Conservation (phyloP, 495 filamentous ascomycete species). For the Cenococcum geophilum region DNA sequence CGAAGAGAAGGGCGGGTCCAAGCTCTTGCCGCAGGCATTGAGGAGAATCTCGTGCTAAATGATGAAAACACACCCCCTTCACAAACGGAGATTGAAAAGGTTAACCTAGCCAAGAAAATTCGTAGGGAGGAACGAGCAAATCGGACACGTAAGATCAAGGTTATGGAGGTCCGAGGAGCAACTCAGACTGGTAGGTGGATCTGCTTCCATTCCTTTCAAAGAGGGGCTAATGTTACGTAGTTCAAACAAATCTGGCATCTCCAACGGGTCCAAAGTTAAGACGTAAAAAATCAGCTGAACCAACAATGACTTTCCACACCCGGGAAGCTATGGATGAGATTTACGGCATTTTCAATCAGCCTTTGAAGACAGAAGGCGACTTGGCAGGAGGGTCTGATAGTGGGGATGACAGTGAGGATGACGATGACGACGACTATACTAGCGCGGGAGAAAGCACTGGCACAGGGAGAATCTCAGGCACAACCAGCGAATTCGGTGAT, state of each 20-base stretch:
- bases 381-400: constrained; percentile 36
- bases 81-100: constrained; percentile 29
- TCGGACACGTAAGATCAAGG: constrained; percentile 59
- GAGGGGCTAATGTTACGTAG: constrained; percentile 41
- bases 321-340: constrained; percentile 94
- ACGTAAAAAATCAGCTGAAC: constrained; percentile 67
- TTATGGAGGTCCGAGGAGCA: constrained; percentile 60
- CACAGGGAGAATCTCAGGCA: constrained; percentile 59
- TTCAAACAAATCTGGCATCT: constrained; percentile 88
- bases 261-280: constrained; percentile 71
- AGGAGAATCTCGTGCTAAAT: constrained; percentile 9
- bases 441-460: constrained; percentile 77
- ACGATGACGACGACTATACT: constrained; percentile 67
- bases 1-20: background rate
- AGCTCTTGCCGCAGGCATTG: background rate
- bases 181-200: constrained; percentile 68
- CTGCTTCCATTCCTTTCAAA: background rate
- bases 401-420: constrained; percentile 47
- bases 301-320: constrained; percentile 96
- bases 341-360: constrained; percentile 92
- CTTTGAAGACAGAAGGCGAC: constrained; percentile 50
- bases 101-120: constrained; percentile 30
- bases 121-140: constrained; percentile 41
- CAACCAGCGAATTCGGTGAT: constrained; percentile 55
- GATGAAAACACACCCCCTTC: constrained; percentile 38